Base-by-base conservation (phyloP, 192 early-diverging fungal species). In the Gaertneriomyces semiglobifer region DNA sequence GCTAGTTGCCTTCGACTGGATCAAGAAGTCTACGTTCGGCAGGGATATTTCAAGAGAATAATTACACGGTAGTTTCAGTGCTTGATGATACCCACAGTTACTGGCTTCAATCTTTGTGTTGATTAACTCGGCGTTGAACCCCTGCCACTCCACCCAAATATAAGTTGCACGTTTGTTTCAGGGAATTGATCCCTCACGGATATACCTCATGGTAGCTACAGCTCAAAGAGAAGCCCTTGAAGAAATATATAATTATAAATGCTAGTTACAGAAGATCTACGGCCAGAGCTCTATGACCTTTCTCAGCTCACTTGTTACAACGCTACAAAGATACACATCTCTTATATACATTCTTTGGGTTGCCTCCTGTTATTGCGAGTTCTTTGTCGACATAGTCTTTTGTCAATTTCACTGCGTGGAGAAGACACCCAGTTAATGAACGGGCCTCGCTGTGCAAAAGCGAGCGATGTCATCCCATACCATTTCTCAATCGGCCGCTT, bases 31-130 rank as follows among this genome's bases (percentile, higher is more conserved):
- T 52, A 63, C 91, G 38, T 95, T 94, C 84, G 95, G 95, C 33
- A 88, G 93, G 44, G 93, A 97, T 74, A 92, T 97, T 63, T 82
- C 83, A 53, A 82, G 93, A 76, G 95, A 97, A 78, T 97, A 88
- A 81, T 10, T 3, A 62, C 6, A 44, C n/a, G 48, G 12, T 9
- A 38, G 9, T 16, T 44, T 50, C 48, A 18, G 48, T 18, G 48
- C 48, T 50, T 50, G 12, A 50, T 12, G 48, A 18, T 12, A n/a
- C 18, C 18, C 18, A 12, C 48, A 50, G 12, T 50, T 50, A 18
- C 48, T n/a, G 16, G 48, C 12, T 50, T 12, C 12, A 50, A n/a
- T 50, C 18, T 50, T 50, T 18, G 16, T 50, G 48, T 18, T n/a
- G 12, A 50, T 50, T 50, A 50, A 12, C 48, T 50, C 1, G 48